These are phyloP conservation scores for Apiospora rasikravindrae DNA, from an alignment of 2,329 filamentous ascomycete genomes.

Conservation along the genomic window DNA sequence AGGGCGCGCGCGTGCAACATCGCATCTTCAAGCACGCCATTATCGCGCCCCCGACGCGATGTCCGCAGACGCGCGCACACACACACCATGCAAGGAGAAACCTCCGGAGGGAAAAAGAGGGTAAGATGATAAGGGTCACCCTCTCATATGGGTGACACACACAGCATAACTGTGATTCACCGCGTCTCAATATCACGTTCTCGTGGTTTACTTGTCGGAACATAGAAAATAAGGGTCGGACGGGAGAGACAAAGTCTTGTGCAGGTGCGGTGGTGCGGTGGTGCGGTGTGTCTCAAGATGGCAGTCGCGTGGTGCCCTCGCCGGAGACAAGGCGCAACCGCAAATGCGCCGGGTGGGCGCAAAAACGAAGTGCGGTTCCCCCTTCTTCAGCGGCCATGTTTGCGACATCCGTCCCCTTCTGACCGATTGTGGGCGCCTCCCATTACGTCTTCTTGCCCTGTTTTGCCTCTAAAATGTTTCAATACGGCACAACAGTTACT, in stretches of 20 bases:
- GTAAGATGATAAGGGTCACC: not conserved
- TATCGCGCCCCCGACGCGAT: not conserved
- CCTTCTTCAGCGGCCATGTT: not conserved
- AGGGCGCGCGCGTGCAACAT: not conserved
- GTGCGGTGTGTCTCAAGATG: not conserved
- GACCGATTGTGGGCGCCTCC: not conserved
- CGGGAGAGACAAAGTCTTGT: constrained; percentile 10
- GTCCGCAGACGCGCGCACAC: not conserved
- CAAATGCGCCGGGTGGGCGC: not conserved
- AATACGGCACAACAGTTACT: not conserved
- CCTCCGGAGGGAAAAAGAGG: not conserved
- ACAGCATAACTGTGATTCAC: not conserved
- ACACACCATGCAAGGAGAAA: not conserved
- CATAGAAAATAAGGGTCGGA: not conserved
- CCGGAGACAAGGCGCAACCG: not conserved
- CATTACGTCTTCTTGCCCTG: not conserved
- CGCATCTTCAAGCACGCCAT: not conserved
- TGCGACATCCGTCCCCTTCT: not conserved
- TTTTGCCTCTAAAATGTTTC: constrained; percentile 6
- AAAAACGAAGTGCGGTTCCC: not conserved
- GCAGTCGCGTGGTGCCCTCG: not conserved
- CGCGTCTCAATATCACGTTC: not conserved
- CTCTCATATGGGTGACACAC: not conserved
- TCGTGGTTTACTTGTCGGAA: not conserved
- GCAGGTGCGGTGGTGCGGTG: constrained; percentile 1